Evolutionary conservation across 2,329 filamentous ascomycete genomes (phyloP), one percentile per base, ranked within the genome.

Genomic region (Nemania bipapillata): DNA sequence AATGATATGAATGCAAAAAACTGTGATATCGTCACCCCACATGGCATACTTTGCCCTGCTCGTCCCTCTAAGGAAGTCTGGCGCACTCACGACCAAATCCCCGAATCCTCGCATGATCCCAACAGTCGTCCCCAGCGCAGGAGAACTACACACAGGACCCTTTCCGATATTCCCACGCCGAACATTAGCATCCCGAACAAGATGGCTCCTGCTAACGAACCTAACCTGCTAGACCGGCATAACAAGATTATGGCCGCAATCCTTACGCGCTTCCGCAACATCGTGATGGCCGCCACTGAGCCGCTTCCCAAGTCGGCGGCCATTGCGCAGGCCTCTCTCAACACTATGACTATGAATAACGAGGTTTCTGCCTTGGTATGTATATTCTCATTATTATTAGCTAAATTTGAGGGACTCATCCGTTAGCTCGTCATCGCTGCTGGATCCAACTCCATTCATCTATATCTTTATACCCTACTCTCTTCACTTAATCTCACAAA

Each of bases 191-290:
- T n/a, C n/a, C n/a, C n/a, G n/a, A n/a, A 26, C 24, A 63, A 49
- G 17, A 58, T 26, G 52, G 4, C 52, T 22, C 12, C 30, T 7
- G 40, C 65, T 71, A 42, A 72, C 66, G 4, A 26, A 12, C 17
- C 26, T 42, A 32, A 8, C 17, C 24, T 73, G 11, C 8, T 75
- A 86, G 85, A 86, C 65, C 81, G 82, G 37, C 80, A 86, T 69
- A 78, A 84, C 40, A 79, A 78, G 59, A 77, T 80, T 49, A 79
- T 86, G 20, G 84, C 84, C 52, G 78, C 79, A 37, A 79, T 86
- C 66, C 79, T 86, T 35, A 78, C 79, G 6, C 81, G 80, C 59
- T 85, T 83, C 71, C 78, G 80, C 64, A 81, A 82, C 65, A 77
- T 86, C 37, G 74, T 85, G n/a, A 70, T 74, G 26, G 77, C 78